Conservation (phyloP, 1,284 basidiomycete genomes). For the Sanghuangporus weigelae region DNA sequence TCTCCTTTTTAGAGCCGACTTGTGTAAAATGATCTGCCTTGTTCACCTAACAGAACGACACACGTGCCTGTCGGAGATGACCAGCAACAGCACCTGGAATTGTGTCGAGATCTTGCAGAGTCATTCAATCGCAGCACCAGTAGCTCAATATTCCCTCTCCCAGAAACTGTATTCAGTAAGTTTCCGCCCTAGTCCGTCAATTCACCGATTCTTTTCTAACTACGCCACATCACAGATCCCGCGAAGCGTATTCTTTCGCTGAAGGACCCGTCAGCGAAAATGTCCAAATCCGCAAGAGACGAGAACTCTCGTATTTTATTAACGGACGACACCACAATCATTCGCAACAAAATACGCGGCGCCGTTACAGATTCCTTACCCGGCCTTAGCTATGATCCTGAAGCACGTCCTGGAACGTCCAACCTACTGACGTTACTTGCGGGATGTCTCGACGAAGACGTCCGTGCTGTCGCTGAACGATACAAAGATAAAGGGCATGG, state of each 20-base stretch:
- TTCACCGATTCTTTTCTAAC: neutral
- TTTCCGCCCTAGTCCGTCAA: slow-evolving; percentile 11
- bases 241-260: slow-evolving; percentile 80
- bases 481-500: slow-evolving; percentile 60
- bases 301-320: slow-evolving; percentile 80
- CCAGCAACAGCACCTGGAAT: slow-evolving; percentile 90
- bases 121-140: slow-evolving; percentile 73
- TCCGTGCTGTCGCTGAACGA: slow-evolving; percentile 40
- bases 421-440: slow-evolving; percentile 80
- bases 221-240: slow-evolving; percentile 45
- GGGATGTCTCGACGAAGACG: slow-evolving; percentile 54
- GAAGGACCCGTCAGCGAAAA: slow-evolving; percentile 82
- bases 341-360: slow-evolving; percentile 67
- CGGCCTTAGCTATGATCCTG: slow-evolving; percentile 76
- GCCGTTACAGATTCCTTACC: slow-evolving; percentile 83
- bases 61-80: slow-evolving; percentile 96
- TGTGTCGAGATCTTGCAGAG: slow-evolving; percentile 80
- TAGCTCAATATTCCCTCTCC: slow-evolving; percentile 61
- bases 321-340: slow-evolving; percentile 65
- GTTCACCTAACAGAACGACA: slow-evolving; percentile 54
- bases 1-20: neutral
- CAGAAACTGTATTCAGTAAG: slow-evolving; percentile 73
- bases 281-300: slow-evolving; percentile 92
- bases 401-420: slow-evolving; percentile 71
- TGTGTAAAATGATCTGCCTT: slow-evolving; percentile 8